phyloP scores from a whole-genome alignment of 495 filamentous ascomycete genomes.

The Xylaria longipes region DNA sequence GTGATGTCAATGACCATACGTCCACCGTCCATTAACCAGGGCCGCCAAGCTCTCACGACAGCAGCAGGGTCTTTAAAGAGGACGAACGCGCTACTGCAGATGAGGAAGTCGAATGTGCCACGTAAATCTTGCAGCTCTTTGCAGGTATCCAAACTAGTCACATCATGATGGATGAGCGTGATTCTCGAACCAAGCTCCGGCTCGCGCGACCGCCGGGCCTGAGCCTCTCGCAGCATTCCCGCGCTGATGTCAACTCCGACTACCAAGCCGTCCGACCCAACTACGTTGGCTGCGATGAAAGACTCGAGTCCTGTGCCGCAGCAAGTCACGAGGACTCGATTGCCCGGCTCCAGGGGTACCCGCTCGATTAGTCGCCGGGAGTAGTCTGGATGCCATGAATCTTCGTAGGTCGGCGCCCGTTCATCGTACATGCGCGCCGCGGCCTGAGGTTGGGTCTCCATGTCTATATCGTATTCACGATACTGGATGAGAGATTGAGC shows the following conservation, averaged over 20 bases:
- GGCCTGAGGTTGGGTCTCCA: neutral
- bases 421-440: neutral
- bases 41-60: neutral
- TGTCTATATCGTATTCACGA: neutral
- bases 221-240: neutral
- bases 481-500: neutral
- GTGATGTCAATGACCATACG: slow-evolving; percentile 8
- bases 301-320: slow-evolving; percentile 1
- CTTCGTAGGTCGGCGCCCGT: neutral
- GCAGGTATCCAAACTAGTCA: neutral
- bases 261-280: neutral
- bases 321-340: neutral
- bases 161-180: neutral
- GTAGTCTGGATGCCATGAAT: neutral
- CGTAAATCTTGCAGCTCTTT: neutral
- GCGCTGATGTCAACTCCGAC: slow-evolving; percentile 1
- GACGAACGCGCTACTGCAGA: neutral
- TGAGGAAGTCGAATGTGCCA: neutral
- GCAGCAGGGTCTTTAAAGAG: neutral
- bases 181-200: neutral
- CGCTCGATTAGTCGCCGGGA: neutral
- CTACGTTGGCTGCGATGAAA: neutral
- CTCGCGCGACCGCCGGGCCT: neutral
- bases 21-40: neutral
- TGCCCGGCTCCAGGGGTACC: neutral